Base-by-base conservation (phyloP, 176 grass and related monocot species). In the Thalia dealbata region DNA sequence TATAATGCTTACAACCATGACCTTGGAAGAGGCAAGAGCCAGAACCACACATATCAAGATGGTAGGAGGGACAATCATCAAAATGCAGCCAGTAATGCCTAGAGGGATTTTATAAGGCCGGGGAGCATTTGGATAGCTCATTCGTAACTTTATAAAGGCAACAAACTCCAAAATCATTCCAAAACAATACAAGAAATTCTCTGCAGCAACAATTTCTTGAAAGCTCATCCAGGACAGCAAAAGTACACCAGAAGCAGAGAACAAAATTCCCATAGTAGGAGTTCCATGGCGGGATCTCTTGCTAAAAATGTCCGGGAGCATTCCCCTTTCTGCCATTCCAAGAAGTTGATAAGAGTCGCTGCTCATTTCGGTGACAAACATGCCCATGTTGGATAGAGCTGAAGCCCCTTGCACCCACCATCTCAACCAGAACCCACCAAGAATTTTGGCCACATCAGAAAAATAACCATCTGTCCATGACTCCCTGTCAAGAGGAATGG, bases 401-500 rank as follows among this genome's bases (percentile, higher is more conserved):
- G 78, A 77, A 35, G 75, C 78, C 3, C 75, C 83, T 29, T 85
- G 78, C 38, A 81, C 64, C 83, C 83, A 85, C 70, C 78, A 85
- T 72, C 52, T 80, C 59, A 85, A 54, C 73, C 78, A 85, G 44
- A 69, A 43, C 12, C 83, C 83, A 68, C 59, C 83, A 59, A 85
- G n/a, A 27, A 85, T 77, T 26, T 76, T 77, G 64, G 66, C 62
- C n/a, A 76, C 45, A 61, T 90, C 71, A 41, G 91, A 81, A 80
- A 95, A 95, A 65, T 85, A 90, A 45, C 87, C 91, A 77, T 95
- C 83, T 14, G 81, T 83, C 91, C 91, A 95, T 45, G 65, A 64
- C 51, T 84, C 76, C 48, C 76, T 72, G 10, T 28, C 75, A 24
- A 74, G 81, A 22, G 85, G 78, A 51, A 83, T 61, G 44, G 91